Evolutionary conservation across 2,329 filamentous ascomycete genomes (phyloP).

Genomic region (Aspergillus fumigatus): DNA sequence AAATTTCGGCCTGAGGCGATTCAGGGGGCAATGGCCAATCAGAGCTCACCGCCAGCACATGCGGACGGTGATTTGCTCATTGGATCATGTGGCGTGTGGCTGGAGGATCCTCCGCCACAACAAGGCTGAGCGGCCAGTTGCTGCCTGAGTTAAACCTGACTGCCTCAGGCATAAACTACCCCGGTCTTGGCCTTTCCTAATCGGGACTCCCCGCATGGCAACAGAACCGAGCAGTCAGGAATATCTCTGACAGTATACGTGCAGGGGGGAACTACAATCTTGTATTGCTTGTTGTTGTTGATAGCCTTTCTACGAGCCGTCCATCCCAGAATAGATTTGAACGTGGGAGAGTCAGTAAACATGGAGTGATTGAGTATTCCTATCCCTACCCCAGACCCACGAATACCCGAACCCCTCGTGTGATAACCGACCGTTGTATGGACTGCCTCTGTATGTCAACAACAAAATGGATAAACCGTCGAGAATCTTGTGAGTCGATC

Average conservation of each 20-base stretch:
- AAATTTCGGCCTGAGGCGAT: slow-evolving; percentile 19
- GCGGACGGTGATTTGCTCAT: slow-evolving; percentile 1
- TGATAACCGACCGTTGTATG: not conserved
- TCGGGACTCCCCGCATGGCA: not conserved
- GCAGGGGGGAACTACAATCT: not conserved
- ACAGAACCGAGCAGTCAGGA: too few relatives aligned
- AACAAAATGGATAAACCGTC: not conserved
- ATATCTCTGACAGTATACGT: not conserved
- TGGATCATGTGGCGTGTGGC: not conserved
- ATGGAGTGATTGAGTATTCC: too few relatives aligned
- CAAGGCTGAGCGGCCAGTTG: not conserved
- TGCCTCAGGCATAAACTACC: not conserved
- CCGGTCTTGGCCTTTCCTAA: not conserved
- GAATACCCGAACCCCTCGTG: slow-evolving; percentile 1
- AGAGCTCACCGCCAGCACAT: not conserved
- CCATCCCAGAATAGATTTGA: not conserved
- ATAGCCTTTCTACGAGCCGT: too few relatives aligned
- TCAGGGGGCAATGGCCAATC: not conserved
- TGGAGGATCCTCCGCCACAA: not conserved
- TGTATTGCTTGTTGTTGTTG: not conserved
- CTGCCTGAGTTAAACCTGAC: not conserved
- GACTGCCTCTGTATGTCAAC: not conserved
- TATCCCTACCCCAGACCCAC: not conserved
- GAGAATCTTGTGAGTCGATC: not conserved
- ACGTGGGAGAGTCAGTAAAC: too few relatives aligned